phyloP scores from a whole-genome alignment of 2,329 filamentous ascomycete genomes.

The Pseudogymnoascus verrucosus region DNA sequence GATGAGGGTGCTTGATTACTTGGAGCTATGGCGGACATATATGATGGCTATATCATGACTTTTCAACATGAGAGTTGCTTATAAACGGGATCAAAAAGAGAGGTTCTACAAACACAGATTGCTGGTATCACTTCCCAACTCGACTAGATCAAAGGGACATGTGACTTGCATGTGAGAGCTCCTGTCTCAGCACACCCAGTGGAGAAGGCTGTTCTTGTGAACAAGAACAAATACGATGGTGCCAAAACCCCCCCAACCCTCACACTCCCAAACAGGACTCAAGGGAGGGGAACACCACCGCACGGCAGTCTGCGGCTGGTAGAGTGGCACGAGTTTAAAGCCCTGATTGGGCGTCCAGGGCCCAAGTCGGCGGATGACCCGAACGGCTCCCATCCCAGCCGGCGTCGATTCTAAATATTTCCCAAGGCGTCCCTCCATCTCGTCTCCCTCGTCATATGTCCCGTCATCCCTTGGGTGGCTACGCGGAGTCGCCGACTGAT shows the following conservation, averaged over 20 bases:
- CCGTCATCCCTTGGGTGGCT: not conserved
- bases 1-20: not conserved
- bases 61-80: not conserved
- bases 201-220: not conserved
- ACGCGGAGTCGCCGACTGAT: not conserved
- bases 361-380: slow-evolving; percentile 1
- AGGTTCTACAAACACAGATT: not conserved
- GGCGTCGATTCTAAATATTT: not conserved
- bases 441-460: not conserved
- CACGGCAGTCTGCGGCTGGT: slow-evolving; percentile 5
- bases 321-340: slow-evolving; percentile 6
- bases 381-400: not conserved
- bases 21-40: not conserved
- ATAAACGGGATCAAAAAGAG: not conserved
- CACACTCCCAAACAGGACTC: not conserved
- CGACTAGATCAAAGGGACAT: not conserved
- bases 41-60: not conserved
- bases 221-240: not conserved
- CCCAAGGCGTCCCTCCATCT: not conserved
- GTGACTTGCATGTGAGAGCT: not conserved
- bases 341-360: slow-evolving; percentile 7
- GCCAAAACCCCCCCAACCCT: not conserved
- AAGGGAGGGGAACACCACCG: not conserved
- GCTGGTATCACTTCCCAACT: not conserved
- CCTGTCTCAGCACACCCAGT: not conserved